A percentile compares a stretch with the other conserved stretches of the same genome.
These are phyloP conservation scores for Acacia acuminata DNA, from an alignment of 306 rosid genomes.

Conservation along the genomic window DNA sequence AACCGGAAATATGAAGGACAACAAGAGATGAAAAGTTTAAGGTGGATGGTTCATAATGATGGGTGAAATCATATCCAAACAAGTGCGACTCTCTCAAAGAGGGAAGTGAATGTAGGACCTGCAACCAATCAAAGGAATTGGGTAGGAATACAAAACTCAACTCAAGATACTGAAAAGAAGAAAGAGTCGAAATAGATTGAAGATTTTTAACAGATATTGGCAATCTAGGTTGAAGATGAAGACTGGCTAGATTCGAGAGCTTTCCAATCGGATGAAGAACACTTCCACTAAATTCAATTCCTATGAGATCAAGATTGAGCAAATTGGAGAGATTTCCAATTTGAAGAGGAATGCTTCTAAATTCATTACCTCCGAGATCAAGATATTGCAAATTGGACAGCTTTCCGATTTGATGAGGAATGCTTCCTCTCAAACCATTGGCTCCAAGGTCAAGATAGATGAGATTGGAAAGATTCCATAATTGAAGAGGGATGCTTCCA, in stretches of 20 bases:
- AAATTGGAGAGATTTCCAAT: not conserved
- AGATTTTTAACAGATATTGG: not conserved
- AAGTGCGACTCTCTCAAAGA: slow-evolving; percentile 18
- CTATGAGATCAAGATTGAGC: too few species aligned
- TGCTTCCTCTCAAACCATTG: not conserved
- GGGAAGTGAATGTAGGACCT: slow-evolving; percentile 22
- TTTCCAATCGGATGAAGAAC: not conserved
- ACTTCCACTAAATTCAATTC: not conserved
- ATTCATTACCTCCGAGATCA: not conserved
- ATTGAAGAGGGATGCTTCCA: not conserved
- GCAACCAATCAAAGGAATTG: slow-evolving; percentile 15
- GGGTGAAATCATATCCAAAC: fast-evolving
- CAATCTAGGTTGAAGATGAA: not conserved
- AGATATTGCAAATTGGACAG: not conserved
- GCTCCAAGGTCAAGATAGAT: not conserved
- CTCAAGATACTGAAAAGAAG: slow-evolving; percentile 18
- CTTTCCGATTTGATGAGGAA: not conserved
- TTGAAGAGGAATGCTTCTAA: not conserved
- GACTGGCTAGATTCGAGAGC: not conserved
- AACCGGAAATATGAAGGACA: not conserved
- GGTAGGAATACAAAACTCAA: not conserved
- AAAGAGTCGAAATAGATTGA: slow-evolving; percentile 9
- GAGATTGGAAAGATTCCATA: not conserved
- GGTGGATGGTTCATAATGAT: not conserved
- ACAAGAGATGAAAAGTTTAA: not conserved